phyloP scores from a whole-genome alignment of 805 yeast genomes.

The Saccharomyces mikatae region DNA sequence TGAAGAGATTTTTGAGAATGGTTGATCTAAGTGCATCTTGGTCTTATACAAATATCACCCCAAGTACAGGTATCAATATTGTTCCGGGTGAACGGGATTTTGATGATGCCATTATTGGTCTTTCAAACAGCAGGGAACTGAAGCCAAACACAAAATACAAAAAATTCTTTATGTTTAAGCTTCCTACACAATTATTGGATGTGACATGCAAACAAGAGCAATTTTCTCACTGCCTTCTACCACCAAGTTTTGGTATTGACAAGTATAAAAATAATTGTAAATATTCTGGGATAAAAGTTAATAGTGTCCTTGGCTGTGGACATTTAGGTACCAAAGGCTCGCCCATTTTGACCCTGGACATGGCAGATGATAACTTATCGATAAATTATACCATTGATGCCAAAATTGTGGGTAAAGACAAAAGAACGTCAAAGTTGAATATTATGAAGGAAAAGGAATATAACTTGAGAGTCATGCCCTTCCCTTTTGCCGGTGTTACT shows the following conservation, averaged over 20 bases:
- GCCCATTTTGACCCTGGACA: conserved; percentile 46
- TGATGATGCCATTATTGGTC: conserved; percentile 44
- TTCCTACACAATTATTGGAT: conserved; percentile 48
- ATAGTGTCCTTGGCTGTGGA: conserved; percentile 40
- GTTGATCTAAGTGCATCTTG: conserved; percentile 49
- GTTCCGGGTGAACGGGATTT: conserved; percentile 38
- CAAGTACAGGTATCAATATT: conserved; percentile 45
- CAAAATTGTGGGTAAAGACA: conserved; percentile 43
- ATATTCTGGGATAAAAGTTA: conserved; percentile 27
- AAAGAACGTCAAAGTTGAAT: conserved; percentile 22
- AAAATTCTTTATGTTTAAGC: conserved; percentile 50
- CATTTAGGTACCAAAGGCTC: conserved; percentile 44
- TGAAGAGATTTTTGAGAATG: conserved; percentile 49
- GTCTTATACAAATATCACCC: conserved; percentile 45
- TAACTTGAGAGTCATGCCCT: conserved; percentile 35
- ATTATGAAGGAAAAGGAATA: conserved; percentile 32
- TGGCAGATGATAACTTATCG: conserved; percentile 39
- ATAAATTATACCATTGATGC: conserved; percentile 50
- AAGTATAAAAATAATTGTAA: conserved; percentile 25
- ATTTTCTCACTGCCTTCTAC: conserved; percentile 32
- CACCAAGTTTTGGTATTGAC: conserved; percentile 37
- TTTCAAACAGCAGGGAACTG: conserved; percentile 41
- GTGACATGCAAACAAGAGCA: conserved; percentile 42
- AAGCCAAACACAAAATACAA: conserved; percentile 45
- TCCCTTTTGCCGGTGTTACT: conserved; percentile 28